These are phyloP conservation scores for Candida mesenterica DNA, from an alignment of 1,139 yeast genomes.

Conservation along the genomic window DNA sequence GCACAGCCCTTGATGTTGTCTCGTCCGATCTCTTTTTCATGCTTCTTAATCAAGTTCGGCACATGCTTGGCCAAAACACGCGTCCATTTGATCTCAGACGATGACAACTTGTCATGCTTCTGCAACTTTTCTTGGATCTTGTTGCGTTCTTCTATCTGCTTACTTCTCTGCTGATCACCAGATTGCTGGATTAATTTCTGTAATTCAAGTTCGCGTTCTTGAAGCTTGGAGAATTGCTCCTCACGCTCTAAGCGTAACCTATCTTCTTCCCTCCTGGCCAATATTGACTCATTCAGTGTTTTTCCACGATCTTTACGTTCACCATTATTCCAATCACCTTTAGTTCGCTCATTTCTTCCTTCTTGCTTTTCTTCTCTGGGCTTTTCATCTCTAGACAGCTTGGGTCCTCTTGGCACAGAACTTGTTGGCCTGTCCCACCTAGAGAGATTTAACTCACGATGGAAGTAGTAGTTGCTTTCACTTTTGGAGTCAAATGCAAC, in stretches of 20 bases:
- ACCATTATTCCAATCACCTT: conserved; percentile 8
- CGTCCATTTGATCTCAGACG: conserved; percentile 51
- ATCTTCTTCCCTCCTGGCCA: conserved; percentile 37
- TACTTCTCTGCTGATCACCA: conserved; percentile 17
- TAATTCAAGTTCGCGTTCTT: conserved; percentile 33
- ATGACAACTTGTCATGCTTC: conserved; percentile 1
- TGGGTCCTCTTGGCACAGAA: conserved; percentile 28
- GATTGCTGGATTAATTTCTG: conserved; percentile 38
- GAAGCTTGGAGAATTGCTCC: conserved; percentile 23
- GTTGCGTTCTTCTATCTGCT: conserved; percentile 13
- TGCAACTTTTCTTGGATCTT: conserved; percentile 12
- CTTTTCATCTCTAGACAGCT: conserved; percentile 3
- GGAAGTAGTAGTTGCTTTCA: conserved; percentile 50
- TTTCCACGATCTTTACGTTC: no score
- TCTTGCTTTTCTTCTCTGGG: background rate
- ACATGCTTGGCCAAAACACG: conserved; percentile 68
- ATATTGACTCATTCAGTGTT: conserved; percentile 12
- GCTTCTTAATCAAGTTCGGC: conserved; percentile 73
- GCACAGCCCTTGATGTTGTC: conserved; percentile 78
- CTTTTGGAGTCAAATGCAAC: conserved; percentile 45
- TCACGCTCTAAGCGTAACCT: conserved; percentile 33
- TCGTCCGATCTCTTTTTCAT: conserved; percentile 64
- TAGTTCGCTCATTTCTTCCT: conserved; percentile 1
- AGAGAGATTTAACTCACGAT: conserved; percentile 43
- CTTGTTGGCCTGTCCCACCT: conserved; percentile 60